Base-by-base conservation (phyloP, 2,329 filamentous ascomycete genomes). In the Pseudocercospora crystallina region DNA sequence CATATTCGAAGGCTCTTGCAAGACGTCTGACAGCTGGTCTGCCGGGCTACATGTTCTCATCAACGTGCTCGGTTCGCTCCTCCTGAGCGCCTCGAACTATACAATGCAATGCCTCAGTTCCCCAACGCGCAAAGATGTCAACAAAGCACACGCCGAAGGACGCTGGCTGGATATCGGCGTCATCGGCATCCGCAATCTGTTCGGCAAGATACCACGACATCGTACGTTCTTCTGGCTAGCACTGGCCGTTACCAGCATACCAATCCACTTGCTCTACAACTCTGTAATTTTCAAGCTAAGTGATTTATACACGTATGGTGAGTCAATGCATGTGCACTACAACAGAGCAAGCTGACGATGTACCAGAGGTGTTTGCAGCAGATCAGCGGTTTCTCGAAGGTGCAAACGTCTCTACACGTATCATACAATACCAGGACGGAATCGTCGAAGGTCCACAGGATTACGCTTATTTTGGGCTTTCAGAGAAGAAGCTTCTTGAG, bases 41-140 rank as follows among this genome's bases (percentile, higher is more conserved):
- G 52, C 54, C 2, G 50, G 54, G 39, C 53, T 63, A 0, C 77
- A 80, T 61, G 58, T 80, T 20, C 49, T 71, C 2, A 74, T 81
- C 59, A 81, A 81, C 62, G 49, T 69, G 1, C 62, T 79, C 30
- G 71, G 72, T 29, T 78, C 76, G 0, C 47, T 71, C 1, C 50
- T 80, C 12, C 67, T 80, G 0, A 69, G 70, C 1, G 74, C 74
- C 4, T 76, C 73, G 34, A 79, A 78, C 58, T 79, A 76, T 51
- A 73, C 70, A 48, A 80, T 80, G 75, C 79, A 82, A 52, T 68
- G 74, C 14, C 62, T 82, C 10, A 72, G 65, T 10, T 71, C 78
- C 0, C 79, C 80, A 0, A 80, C 75, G 1, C 65, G 80, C 17
- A 20, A 60, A 8, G 76, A 81, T 35, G 61, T 81, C 9, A 73